These are phyloP conservation scores for Cenchrus purpureus DNA, from an alignment of 176 grass and related monocot species.

Conservation along the genomic window DNA sequence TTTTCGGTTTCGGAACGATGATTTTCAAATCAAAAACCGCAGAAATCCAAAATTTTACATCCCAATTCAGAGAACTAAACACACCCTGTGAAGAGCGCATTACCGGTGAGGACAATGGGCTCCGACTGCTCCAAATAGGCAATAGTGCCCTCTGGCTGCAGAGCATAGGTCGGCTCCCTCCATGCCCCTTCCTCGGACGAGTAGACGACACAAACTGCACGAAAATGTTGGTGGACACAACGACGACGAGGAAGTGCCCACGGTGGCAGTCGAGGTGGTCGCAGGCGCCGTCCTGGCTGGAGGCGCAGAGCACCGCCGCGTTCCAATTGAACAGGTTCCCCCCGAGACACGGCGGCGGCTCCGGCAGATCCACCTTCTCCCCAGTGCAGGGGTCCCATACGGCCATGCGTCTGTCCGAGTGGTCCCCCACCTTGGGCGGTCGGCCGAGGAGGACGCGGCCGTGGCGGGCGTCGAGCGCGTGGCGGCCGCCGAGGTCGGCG, in stretches of 20 bases:
- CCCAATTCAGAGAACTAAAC: no score
- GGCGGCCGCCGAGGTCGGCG: no score
- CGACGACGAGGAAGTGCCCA: background rate
- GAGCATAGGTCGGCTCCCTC: background rate
- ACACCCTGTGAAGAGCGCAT: background rate
- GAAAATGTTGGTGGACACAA: background rate
- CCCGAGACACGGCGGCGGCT: background rate
- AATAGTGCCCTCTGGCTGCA: no score
- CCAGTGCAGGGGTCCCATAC: background rate
- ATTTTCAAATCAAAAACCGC: no score
- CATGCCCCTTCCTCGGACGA: background rate
- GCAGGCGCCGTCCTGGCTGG: background rate
- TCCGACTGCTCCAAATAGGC: no score
- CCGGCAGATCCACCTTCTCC: background rate
- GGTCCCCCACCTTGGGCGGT: no score
- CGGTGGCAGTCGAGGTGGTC: background rate
- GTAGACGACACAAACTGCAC: background rate
- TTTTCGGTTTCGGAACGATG: no score
- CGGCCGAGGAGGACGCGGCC: background rate
- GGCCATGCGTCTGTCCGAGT: background rate
- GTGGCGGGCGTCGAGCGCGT: no score
- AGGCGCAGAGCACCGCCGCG: background rate
- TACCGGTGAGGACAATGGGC: background rate
- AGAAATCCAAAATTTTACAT: no score
- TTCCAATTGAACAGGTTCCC: background rate